Evolutionary conservation across 805 yeast genomes (phyloP).

Genomic region (Metschnikowia arizonensis): DNA sequence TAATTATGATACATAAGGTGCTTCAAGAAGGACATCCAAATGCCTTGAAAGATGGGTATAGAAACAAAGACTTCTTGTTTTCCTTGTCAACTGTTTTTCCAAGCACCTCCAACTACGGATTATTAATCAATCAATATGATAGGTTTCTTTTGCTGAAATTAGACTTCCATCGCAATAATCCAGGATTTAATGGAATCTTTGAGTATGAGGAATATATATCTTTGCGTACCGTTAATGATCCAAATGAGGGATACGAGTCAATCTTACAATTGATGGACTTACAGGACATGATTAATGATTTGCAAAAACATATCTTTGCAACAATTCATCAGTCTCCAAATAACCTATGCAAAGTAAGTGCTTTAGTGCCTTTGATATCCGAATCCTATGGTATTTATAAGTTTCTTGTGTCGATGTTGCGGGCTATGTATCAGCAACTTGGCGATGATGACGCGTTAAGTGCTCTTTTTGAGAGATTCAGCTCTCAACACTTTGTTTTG

Average conservation of each 20-base stretch:
- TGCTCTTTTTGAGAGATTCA: slow-evolving; percentile 68
- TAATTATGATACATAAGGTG: slow-evolving; percentile 83
- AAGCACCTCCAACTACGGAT: slow-evolving; percentile 52
- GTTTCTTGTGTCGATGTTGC: slow-evolving; percentile 82
- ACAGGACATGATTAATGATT: slow-evolving; percentile 78
- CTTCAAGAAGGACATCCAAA: slow-evolving; percentile 97
- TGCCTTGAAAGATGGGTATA: slow-evolving; percentile 72
- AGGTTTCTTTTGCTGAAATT: slow-evolving; percentile 66
- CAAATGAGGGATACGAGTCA: slow-evolving; percentile 92
- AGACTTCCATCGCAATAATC: slow-evolving; percentile 76
- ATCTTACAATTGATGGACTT: slow-evolving; percentile 78
- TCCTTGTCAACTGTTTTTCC: slow-evolving; percentile 60
- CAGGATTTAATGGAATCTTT: slow-evolving; percentile 90
- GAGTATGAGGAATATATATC: slow-evolving; percentile 95
- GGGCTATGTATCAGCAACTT: slow-evolving; percentile 76
- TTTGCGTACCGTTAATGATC: slow-evolving; percentile 81
- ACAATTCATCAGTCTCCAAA: slow-evolving; percentile 56
- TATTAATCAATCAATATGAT: slow-evolving; percentile 74
- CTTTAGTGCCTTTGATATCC: slow-evolving; percentile 83
- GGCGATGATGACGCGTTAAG: slow-evolving; percentile 71
- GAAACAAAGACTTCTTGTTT: slow-evolving; percentile 73
- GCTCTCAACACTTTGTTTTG: slow-evolving; percentile 64
- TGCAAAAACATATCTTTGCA: slow-evolving; percentile 72
- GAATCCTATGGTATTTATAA: slow-evolving; percentile 92
- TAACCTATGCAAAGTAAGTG: slow-evolving; percentile 75